These are phyloP conservation scores for Plasmodium relictum DNA, from an alignment of 169 alveolate genomes.

Conservation along the genomic window DNA sequence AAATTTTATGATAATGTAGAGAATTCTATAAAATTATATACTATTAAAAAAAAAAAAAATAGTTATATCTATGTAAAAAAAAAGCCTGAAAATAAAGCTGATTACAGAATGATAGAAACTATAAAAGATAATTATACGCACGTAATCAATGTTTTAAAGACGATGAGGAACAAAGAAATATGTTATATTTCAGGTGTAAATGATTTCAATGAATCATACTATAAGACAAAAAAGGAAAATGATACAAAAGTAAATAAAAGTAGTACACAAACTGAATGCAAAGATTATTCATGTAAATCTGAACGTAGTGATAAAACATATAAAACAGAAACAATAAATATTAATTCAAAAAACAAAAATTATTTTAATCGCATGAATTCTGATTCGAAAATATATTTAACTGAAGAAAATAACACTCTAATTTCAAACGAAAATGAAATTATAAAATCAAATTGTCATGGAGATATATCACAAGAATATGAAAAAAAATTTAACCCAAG, in stretches of 20 bases:
- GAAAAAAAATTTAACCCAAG: no score
- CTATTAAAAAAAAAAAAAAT: conserved; percentile 46
- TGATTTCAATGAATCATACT: conserved; percentile 27
- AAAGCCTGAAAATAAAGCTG: conserved; percentile 27
- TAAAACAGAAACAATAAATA: conserved; percentile 44
- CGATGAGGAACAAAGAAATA: conserved; percentile 71
- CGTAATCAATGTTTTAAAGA: conserved; percentile 35
- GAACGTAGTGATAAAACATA: conserved; percentile 50
- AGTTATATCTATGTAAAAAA: conserved; percentile 37
- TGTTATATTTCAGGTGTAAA: conserved; percentile 34
- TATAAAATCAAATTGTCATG: background rate
- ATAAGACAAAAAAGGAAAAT: conserved; percentile 33
- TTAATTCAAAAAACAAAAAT: conserved; percentile 12
- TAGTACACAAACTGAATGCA: conserved; percentile 17
- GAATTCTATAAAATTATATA: conserved; percentile 27
- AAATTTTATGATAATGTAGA: conserved; percentile 21
- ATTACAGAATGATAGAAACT: conserved; percentile 30
- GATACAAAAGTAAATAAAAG: conserved; percentile 5
- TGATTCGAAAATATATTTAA: conserved; percentile 11
- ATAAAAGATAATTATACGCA: conserved; percentile 37
- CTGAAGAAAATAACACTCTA: conserved; percentile 30
- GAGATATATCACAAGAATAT: background rate
- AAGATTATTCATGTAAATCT: conserved; percentile 22
- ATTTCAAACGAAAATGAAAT: conserved; percentile 16
- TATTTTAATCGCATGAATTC: conserved; percentile 5